Evolutionary conservation across 257 asterid genomes (phyloP).

Genomic region (Avicennia marina): DNA sequence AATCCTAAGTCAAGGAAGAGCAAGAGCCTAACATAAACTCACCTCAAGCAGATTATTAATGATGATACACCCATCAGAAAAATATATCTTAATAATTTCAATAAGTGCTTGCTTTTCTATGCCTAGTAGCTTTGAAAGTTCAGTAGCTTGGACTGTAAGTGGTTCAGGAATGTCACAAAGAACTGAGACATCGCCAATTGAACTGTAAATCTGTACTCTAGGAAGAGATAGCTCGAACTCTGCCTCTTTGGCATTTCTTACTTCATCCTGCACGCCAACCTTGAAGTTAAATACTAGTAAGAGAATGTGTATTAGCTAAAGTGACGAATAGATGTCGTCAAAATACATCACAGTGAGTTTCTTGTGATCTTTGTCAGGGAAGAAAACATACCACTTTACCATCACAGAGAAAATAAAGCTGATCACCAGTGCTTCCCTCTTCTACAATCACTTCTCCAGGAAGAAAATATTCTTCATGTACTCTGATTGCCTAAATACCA

Average conservation of each 20-base stretch:
- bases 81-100: conserved; percentile 36
- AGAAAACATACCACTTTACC: conserved; percentile 58
- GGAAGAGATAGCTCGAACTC: conserved; percentile 27
- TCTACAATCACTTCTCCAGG: conserved; percentile 67
- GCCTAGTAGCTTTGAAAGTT: conserved; percentile 49
- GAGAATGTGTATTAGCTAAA: not conserved
- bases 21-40: not conserved
- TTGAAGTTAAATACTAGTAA: not conserved
- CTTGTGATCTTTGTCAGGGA: not conserved
- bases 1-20: not conserved
- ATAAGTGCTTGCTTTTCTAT: conserved; percentile 47
- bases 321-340: not conserved
- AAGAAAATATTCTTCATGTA: conserved; percentile 67
- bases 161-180: conserved; percentile 54
- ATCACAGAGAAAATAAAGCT: conserved; percentile 54
- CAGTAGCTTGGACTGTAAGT: conserved; percentile 39
- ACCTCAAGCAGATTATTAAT: conserved; percentile 56
- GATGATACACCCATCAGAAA: conserved; percentile 49
- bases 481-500: conserved; percentile 38
- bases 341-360: not conserved
- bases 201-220: conserved; percentile 26
- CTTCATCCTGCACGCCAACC: conserved; percentile 41
- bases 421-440: conserved; percentile 49
- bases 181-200: conserved; percentile 51
- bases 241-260: conserved; percentile 34